Evolutionary conservation across 2,329 filamentous ascomycete species (phyloP).

Genomic region (Exophiala sp.): DNA sequence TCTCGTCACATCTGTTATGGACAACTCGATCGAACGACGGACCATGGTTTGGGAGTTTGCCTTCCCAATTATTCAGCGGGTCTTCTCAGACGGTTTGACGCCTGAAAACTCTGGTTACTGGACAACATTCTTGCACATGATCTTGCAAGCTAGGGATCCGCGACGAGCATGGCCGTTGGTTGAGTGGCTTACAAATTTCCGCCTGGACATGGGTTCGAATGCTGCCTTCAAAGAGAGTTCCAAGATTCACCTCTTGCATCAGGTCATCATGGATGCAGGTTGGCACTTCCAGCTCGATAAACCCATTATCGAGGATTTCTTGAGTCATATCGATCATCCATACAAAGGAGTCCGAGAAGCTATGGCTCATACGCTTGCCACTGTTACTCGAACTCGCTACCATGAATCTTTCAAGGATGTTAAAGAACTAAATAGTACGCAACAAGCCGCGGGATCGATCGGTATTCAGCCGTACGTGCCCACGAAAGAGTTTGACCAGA

Average conservation of each 20-base stretch:
- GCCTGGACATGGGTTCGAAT: slow-evolving; percentile 89
- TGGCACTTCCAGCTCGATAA: slow-evolving; percentile 95
- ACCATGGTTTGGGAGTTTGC: slow-evolving; percentile 82
- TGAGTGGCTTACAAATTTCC: slow-evolving; percentile 76
- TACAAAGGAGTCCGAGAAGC: slow-evolving; percentile 97
- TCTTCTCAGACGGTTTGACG: slow-evolving; percentile 88
- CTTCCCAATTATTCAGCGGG: slow-evolving; percentile 78
- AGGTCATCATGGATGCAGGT: slow-evolving; percentile 79
- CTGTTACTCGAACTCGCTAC: slow-evolving; percentile 86
- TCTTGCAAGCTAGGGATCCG: slow-evolving; percentile 85
- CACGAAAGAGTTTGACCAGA: slow-evolving; percentile 67
- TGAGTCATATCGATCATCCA: slow-evolving; percentile 88
- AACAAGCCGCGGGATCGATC: slow-evolving; percentile 75
- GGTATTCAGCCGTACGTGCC: slow-evolving; percentile 82
- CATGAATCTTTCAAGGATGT: slow-evolving; percentile 90
- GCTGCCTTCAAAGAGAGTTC: slow-evolving; percentile 98
- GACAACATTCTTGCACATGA: slow-evolving; percentile 87
- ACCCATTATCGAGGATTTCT: slow-evolving; percentile 83
- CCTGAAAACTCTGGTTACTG: slow-evolving; percentile 94
- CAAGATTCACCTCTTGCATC: slow-evolving; percentile 87
- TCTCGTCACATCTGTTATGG: slow-evolving; percentile 73
- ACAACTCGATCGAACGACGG: slow-evolving; percentile 70
- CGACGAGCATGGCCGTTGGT: slow-evolving; percentile 82
- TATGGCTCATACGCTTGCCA: slow-evolving; percentile 83
- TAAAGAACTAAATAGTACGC: slow-evolving; percentile 67